Conservation (phyloP, 2,329 filamentous ascomycete species). For the Colletotrichum acutatum region DNA sequence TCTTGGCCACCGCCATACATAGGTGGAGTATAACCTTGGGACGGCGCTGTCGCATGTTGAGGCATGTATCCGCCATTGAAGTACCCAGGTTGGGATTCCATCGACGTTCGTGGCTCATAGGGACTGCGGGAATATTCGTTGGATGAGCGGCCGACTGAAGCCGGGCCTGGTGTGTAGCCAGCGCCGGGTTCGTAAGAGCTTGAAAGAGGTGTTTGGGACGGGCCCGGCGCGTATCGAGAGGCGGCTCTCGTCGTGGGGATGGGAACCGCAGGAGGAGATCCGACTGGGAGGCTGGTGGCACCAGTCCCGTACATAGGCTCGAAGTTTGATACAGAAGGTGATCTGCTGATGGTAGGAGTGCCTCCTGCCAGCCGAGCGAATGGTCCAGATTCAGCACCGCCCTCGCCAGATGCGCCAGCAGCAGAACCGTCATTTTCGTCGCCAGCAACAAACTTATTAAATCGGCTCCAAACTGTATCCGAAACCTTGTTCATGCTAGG, state of each 20-base stretch:
- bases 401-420: conserved; percentile 65
- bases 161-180: background rate
- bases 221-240: conserved; percentile 62
- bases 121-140: conserved; percentile 43
- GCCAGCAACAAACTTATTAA: conserved; percentile 96
- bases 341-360: conserved; percentile 79
- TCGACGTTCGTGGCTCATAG: conserved; percentile 51
- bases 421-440: conserved; percentile 80
- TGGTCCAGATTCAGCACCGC: conserved; percentile 73
- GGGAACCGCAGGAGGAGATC: conserved; percentile 46
- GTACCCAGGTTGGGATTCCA: conserved; percentile 51
- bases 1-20: conserved; percentile 3
- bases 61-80: conserved; percentile 45
- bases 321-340: conserved; percentile 75
- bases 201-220: conserved; percentile 42
- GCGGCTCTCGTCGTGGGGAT: conserved; percentile 54
- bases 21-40: conserved; percentile 43
- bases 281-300: conserved; percentile 45
- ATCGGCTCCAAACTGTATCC: conserved; percentile 88
- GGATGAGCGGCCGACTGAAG: conserved; percentile 34
- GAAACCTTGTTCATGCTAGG: conserved; percentile 97
- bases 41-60: conserved; percentile 41
- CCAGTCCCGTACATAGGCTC: conserved; percentile 76
- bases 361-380: conserved; percentile 85
- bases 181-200: conserved; percentile 20